Conservation (phyloP, 2,329 filamentous ascomycete species). For the Chaetomium olivaceum region DNA sequence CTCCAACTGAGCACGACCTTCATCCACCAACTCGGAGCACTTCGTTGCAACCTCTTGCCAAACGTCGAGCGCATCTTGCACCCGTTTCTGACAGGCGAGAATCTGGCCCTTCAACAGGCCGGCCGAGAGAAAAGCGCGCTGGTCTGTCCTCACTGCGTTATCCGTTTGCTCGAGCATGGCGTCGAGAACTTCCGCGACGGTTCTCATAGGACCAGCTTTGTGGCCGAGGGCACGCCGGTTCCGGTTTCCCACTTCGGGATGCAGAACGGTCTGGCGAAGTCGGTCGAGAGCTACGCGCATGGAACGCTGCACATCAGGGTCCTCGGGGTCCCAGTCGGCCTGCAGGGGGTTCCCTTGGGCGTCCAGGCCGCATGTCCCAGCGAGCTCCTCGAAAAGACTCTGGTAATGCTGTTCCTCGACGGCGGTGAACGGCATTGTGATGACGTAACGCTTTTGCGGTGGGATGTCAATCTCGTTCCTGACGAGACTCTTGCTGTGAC, state of each 20-base stretch:
- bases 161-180: constrained; percentile 91
- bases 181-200: constrained; percentile 82
- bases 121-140: constrained; percentile 64
- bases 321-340: constrained; percentile 65
- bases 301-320: constrained; percentile 56
- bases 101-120: constrained; percentile 74
- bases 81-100: constrained; percentile 70
- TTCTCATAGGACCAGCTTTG: constrained; percentile 68
- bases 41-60: constrained; percentile 63
- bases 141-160: constrained; percentile 62
- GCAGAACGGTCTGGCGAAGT: constrained; percentile 79
- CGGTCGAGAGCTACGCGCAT: constrained; percentile 81
- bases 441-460: constrained; percentile 79
- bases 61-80: constrained; percentile 66
- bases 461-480: constrained; percentile 78
- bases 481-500: constrained; percentile 83
- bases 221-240: constrained; percentile 65
- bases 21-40: constrained; percentile 55
- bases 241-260: constrained; percentile 75
- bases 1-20: constrained; percentile 64
- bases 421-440: constrained; percentile 85
- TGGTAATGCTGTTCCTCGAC: constrained; percentile 90
- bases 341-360: constrained; percentile 61
- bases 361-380: constrained; percentile 66
- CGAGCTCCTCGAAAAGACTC: constrained; percentile 74